These are phyloP conservation scores for Daldinia concentrica DNA, from an alignment of 495 filamentous ascomycete species.

Conservation along the genomic window DNA sequence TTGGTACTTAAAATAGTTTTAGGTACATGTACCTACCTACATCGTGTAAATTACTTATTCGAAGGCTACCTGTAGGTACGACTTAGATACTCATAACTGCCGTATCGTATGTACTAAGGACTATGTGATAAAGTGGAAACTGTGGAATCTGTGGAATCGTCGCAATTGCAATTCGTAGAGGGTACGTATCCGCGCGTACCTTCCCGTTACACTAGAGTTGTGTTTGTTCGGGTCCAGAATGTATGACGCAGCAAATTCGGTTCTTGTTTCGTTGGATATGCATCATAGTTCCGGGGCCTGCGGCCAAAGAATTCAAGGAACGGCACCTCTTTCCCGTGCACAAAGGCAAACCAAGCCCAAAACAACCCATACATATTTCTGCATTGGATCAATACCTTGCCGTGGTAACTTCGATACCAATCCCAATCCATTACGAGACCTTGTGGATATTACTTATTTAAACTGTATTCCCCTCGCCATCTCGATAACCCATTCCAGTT, in stretches of 20 bases:
- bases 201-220: not conserved
- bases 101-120: too few species aligned
- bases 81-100: too few species aligned
- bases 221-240: conserved; percentile 22
- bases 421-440: conserved; percentile 15
- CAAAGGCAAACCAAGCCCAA: conserved; percentile 21
- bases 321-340: conserved; percentile 32
- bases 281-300: conserved; percentile 38
- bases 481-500: conserved; percentile 3
- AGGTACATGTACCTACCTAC: too few species aligned
- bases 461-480: conserved; percentile 23
- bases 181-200: conserved; percentile 6
- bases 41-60: not conserved
- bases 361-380: conserved; percentile 1
- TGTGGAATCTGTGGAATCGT: not conserved
- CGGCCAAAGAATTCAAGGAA: conserved; percentile 36
- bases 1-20: not conserved
- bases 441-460: conserved; percentile 41
- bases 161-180: not conserved
- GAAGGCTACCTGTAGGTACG: too few species aligned
- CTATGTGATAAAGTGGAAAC: not conserved
- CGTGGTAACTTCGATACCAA: conserved; percentile 26
- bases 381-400: not conserved
- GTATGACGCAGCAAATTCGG: conserved; percentile 43
- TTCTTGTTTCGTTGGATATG: conserved; percentile 42